Evolutionary conservation across 306 rosid species (phyloP).

Genomic region (Malus sylvestris): DNA sequence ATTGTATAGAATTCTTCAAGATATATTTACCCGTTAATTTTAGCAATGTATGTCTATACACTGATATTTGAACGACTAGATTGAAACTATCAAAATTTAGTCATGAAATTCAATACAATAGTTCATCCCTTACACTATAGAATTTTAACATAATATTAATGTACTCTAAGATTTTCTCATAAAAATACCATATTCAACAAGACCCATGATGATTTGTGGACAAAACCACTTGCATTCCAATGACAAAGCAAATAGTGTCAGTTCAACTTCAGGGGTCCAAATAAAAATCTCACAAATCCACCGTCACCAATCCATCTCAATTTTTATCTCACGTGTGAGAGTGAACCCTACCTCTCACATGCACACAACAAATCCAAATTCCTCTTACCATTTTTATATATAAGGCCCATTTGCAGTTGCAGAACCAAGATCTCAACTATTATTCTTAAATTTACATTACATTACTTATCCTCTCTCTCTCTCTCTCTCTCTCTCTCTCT

Average conservation of each 20-base stretch:
- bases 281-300: background rate
- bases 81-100: too few relatives aligned
- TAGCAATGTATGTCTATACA: too few relatives aligned
- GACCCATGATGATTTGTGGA: background rate
- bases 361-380: constrained; percentile 25
- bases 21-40: too few relatives aligned
- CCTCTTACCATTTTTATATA: background rate
- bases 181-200: background rate
- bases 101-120: too few relatives aligned
- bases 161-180: background rate
- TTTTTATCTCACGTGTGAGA: constrained; percentile 16
- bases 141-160: too few relatives aligned
- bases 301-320: background rate
- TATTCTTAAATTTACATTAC: background rate
- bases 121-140: too few relatives aligned
- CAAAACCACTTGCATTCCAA: background rate
- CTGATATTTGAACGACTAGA: too few relatives aligned
- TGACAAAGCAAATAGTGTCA: background rate
- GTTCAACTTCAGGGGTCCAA: background rate
- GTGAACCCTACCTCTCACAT: constrained; percentile 15
- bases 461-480: background rate
- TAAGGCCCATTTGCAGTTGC: background rate
- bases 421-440: too few relatives aligned
- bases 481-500: background rate
- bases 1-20: too few relatives aligned